Percentiles rank a stretch among this genome's conserved stretches.
Evolutionary conservation across 148 eudicot species (phyloP).

Genomic region (Agrostemma githago): DNA sequence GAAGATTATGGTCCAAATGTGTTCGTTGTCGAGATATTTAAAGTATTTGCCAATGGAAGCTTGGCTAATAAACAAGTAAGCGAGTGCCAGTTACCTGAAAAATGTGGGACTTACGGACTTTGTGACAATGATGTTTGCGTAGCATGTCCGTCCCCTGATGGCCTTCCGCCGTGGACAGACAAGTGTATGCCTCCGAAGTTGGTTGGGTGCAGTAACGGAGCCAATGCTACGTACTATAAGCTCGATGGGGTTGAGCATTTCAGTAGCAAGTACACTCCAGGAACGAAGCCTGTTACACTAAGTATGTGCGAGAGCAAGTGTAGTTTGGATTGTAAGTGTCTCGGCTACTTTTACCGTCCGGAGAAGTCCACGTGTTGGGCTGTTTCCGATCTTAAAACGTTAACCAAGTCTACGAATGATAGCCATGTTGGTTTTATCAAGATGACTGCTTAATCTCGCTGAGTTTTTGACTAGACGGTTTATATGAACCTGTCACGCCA

Average conservation of each 20-base stretch:
- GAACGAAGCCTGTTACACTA: conserved; percentile 35
- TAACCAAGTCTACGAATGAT: conserved; percentile 31
- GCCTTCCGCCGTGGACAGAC: conserved; percentile 44
- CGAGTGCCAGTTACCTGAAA: conserved; percentile 44
- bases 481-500: no score
- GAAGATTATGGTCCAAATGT: not conserved
- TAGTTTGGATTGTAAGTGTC: conserved; percentile 48
- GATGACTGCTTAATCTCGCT: conserved; percentile 1
- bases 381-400: conserved; percentile 50
- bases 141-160: conserved; percentile 41
- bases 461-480: no score
- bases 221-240: conserved; percentile 38
- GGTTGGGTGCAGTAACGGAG: conserved; percentile 21
- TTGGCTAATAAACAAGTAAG: not conserved
- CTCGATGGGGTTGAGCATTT: conserved; percentile 48
- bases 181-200: conserved; percentile 28
- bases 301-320: conserved; percentile 36
- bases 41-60: not conserved
- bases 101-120: conserved; percentile 43
- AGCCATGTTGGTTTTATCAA: conserved; percentile 44
- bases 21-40: not conserved
- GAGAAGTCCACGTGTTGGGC: conserved; percentile 50
- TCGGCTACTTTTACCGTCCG: conserved; percentile 47
- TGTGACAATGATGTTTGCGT: conserved; percentile 47
- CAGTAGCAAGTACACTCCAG: conserved; percentile 35